Evolutionary conservation across 2,329 filamentous ascomycete species (phyloP).

Genomic region (Colletotrichum lentis): DNA sequence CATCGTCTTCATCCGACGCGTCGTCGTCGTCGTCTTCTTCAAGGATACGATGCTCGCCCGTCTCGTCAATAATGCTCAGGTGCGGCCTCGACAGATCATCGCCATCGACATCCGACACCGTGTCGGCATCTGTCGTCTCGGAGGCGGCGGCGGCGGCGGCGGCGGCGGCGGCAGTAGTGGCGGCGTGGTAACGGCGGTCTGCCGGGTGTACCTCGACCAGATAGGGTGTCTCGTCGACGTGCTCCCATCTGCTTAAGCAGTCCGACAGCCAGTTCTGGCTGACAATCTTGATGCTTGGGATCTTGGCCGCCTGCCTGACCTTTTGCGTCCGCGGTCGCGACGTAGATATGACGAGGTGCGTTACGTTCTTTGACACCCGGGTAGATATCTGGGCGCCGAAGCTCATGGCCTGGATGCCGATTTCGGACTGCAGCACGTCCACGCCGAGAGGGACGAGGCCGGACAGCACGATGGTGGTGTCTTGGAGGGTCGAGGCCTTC

Average conservation of each 20-base stretch:
- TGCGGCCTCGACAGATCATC: constrained; percentile 55
- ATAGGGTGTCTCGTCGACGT: constrained; percentile 80
- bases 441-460: constrained; percentile 86
- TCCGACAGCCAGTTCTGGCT: constrained; percentile 89
- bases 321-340: constrained; percentile 84
- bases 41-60: constrained; percentile 53
- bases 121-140: constrained; percentile 42
- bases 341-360: constrained; percentile 77
- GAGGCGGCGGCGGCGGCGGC: constrained; percentile 36
- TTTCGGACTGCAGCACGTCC: constrained; percentile 82
- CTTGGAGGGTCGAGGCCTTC: constrained; percentile 78
- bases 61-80: constrained; percentile 54
- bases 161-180: too few species aligned
- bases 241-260: constrained; percentile 84
- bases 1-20: constrained; percentile 46
- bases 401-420: constrained; percentile 83
- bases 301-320: constrained; percentile 83
- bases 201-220: constrained; percentile 77
- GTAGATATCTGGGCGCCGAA: constrained; percentile 77
- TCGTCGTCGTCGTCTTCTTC: constrained; percentile 49
- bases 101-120: constrained; percentile 36
- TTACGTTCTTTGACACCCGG: constrained; percentile 69
- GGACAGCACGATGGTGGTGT: constrained; percentile 84
- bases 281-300: constrained; percentile 86
- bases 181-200: constrained; percentile 60